phyloP scores from a whole-genome alignment of 1,139 yeast species.

The Arxiozyma slooffiae region DNA sequence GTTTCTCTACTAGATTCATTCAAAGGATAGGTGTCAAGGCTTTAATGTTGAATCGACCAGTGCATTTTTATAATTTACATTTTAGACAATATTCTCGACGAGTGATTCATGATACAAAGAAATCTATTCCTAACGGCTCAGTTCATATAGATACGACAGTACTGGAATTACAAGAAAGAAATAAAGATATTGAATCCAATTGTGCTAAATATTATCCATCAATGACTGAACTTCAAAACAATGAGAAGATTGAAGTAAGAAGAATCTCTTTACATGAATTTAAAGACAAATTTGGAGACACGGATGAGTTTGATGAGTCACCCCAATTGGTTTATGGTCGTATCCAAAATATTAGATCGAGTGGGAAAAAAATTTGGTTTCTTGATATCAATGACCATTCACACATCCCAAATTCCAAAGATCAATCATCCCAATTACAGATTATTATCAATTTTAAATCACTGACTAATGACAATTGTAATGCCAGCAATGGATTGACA shows the following conservation, averaged over 20 bases:
- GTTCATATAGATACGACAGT: constrained; percentile 8
- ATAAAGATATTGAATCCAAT: constrained; percentile 8
- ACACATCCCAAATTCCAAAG: not conserved
- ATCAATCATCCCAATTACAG: constrained; percentile 8
- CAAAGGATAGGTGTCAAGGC: not conserved
- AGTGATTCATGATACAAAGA: not conserved
- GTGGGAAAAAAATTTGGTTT: constrained; percentile 30
- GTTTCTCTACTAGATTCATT: not conserved
- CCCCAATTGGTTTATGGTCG: constrained; percentile 14
- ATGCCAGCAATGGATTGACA: constrained; percentile 2
- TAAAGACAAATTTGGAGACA: not conserved
- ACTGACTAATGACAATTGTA: not conserved
- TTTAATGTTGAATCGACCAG: not conserved
- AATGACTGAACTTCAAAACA: constrained; percentile 12
- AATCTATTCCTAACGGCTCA: not conserved
- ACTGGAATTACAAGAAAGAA: constrained; percentile 8
- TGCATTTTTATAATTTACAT: no score
- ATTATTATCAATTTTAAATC: constrained; percentile 16
- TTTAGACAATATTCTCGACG: not conserved
- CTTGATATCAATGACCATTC: constrained; percentile 17
- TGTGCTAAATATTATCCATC: constrained; percentile 22
- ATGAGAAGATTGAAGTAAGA: not conserved
- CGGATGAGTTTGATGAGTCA: not conserved
- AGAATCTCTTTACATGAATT: constrained; percentile 3
- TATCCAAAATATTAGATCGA: constrained; percentile 21